Conservation (phyloP, 2,329 filamentous ascomycete genomes). For the Didymella pomorum region DNA sequence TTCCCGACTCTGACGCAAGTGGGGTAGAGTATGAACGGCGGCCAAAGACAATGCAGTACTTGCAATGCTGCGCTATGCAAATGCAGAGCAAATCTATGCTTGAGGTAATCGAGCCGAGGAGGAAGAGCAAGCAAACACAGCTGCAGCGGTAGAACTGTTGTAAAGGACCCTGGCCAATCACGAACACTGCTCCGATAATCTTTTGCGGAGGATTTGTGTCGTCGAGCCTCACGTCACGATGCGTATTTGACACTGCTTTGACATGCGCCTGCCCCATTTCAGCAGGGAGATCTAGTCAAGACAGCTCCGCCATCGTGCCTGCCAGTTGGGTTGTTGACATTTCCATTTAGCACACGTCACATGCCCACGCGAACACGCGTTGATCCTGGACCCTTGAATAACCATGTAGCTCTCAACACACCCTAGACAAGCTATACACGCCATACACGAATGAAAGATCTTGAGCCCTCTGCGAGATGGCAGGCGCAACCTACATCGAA, state of each 20-base stretch:
- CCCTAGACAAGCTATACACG: too few relatives aligned
- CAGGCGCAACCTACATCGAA: constrained; percentile 39
- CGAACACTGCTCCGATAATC: constrained; percentile 9
- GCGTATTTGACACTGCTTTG: not conserved
- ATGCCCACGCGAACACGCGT: constrained; percentile 17
- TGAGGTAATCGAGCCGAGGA: not conserved
- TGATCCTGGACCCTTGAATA: constrained; percentile 10
- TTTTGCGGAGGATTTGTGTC: constrained; percentile 1
- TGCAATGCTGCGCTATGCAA: constrained; percentile 12
- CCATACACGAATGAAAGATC: too few relatives aligned
- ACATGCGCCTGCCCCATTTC: constrained; percentile 5
- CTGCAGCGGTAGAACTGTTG: constrained; percentile 5
- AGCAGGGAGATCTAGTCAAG: constrained; percentile 1
- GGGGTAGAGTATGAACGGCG: constrained; percentile 1
- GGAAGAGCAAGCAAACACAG: constrained; percentile 1
- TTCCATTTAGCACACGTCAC: not conserved
- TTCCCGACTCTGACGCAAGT: constrained; percentile 15
- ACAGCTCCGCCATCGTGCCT: not conserved
- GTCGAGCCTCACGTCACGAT: constrained; percentile 10
- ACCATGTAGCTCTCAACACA: not conserved
- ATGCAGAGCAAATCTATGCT: not conserved
- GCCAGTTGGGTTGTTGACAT: not conserved
- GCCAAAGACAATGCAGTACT: constrained; percentile 7
- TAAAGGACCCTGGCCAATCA: constrained; percentile 12
- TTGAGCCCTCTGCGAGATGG: not conserved